Conservation (phyloP, 116 monocot genomes). For the Dioscorea cayenensis region DNA sequence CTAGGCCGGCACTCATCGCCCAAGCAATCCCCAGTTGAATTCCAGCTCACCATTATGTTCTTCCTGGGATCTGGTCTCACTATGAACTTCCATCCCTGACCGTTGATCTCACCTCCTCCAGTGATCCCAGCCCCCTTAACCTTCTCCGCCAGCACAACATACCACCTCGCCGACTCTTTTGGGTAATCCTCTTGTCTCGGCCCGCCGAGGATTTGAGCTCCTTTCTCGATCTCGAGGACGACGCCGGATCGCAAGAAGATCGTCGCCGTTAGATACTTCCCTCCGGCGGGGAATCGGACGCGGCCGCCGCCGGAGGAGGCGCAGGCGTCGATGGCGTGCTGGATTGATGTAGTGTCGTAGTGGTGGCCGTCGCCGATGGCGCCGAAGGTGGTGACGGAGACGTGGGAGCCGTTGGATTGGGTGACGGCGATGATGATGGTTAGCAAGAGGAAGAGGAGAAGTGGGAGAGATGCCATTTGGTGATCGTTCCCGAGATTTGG, state of each 20-base stretch:
- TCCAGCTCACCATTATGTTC: conserved; percentile 99
- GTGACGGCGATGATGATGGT: conserved; percentile 2
- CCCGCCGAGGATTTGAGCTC: conserved; percentile 70
- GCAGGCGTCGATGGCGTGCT: conserved; percentile 71
- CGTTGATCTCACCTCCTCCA: conserved; percentile 83
- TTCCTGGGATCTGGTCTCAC: conserved; percentile 51
- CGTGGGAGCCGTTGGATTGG: conserved; percentile 5
- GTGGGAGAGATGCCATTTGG: conserved; percentile 12
- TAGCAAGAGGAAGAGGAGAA: conserved; percentile 10
- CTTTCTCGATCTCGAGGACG: conserved; percentile 51
- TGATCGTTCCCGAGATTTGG: background rate
- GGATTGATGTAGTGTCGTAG: conserved; percentile 85
- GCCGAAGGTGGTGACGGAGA: conserved; percentile 80
- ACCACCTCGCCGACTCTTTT: conserved; percentile 52
- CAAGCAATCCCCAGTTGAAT: conserved; percentile 62
- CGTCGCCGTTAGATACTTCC: conserved; percentile 69
- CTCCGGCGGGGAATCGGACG: conserved; percentile 54
- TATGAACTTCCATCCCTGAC: conserved; percentile 70
- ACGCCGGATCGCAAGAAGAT: conserved; percentile 58
- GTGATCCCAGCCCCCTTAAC: conserved; percentile 57
- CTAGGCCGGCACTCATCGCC: conserved; percentile 97
- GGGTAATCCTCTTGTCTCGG: conserved; percentile 68
- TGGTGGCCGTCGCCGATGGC: conserved; percentile 64
- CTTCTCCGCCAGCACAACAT: conserved; percentile 89
- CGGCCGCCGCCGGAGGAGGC: conserved; percentile 58